Base-by-base conservation (phyloP, 2,329 filamentous ascomycete species). In the Diaporthe ampelina region DNA sequence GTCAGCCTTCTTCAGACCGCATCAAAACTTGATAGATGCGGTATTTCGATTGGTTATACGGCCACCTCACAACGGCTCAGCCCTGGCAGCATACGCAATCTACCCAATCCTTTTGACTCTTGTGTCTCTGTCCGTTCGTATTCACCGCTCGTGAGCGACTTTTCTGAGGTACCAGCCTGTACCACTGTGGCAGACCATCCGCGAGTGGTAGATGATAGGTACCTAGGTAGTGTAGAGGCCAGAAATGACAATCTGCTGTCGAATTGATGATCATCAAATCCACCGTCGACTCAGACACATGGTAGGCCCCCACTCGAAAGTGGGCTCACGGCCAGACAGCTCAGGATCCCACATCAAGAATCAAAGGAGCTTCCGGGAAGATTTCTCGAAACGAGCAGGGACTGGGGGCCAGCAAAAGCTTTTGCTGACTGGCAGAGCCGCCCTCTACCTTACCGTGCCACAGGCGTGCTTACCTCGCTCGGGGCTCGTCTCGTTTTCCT, bases 211-310 rank as follows among this genome's bases (percentile, higher is more conserved):
- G 19, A 15, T 11, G 43, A 45, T 24, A 32, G 29, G 29, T 32
- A 32, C 4, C n/a, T n/a, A n/a, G n/a, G n/a, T n/a, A n/a, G 29
- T 32, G 29, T 32, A 40, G 11, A 13, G 37, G 10, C 37, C 37
- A 67, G 63, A 67, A 26, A 67, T 67, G 63, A 67, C 63, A 52
- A 67, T 67, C 63, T 68, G n/a, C 63, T 68, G 29, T 68, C 48
- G 63, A 29, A 68, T 54, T 54, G 32, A 54, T 15, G 32, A 54
- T 68, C 32, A n/a, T 40, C 63, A 40, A 68, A 54, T 7, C 63
- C 48, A 54, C 40, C 48, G 48, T 68, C 63, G 63, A 54, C 63
- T 54, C 63, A 40, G 63, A 10, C 63, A 54, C 48, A 54, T 68
- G 32, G 48, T 13, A 11, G 29, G 8, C 63, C 15, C 15, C 63